phyloP scores from a whole-genome alignment of 345 rosid species.

The Anacardium occidentale region DNA sequence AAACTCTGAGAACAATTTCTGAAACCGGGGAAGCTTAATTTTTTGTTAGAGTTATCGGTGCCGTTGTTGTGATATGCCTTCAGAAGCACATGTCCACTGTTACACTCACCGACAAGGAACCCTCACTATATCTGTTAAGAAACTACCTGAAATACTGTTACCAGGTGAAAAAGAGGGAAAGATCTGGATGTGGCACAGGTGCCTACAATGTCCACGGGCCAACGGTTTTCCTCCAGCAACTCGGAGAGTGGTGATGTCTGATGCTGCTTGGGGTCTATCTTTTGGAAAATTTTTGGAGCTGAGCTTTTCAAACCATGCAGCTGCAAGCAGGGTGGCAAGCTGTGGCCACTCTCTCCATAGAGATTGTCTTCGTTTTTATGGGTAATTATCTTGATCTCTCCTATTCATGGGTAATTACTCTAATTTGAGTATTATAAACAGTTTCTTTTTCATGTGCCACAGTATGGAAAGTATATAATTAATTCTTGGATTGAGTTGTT shows the following conservation, averaged over 20 bases:
- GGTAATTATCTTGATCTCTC: constrained; percentile 44
- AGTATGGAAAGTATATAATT: no score
- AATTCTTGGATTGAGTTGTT: neutral
- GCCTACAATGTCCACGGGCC: constrained; percentile 78
- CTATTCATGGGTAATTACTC: neutral
- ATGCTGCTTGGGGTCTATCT: constrained; percentile 99
- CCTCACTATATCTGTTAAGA: constrained; percentile 95
- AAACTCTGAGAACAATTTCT: neutral
- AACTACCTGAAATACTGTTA: constrained; percentile 62
- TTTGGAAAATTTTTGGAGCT: constrained; percentile 99
- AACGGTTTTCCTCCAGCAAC: constrained; percentile 96
- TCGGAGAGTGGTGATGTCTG: constrained; percentile 89
- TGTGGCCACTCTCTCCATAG: constrained; percentile 99
- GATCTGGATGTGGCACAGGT: constrained; percentile 99
- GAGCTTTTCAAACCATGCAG: constrained; percentile 97
- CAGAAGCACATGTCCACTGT: constrained; percentile 98
- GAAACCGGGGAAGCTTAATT: constrained; percentile 21
- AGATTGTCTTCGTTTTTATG: constrained; percentile 99
- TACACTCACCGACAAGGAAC: constrained; percentile 97
- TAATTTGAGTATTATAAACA: neutral
- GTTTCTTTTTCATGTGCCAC: neutral
- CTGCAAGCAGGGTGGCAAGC: constrained; percentile 98
- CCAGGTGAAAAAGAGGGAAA: constrained; percentile 91
- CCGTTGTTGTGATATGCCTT: constrained; percentile 85
- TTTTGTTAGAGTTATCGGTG: constrained; percentile 64